phyloP scores from a whole-genome alignment of 331 rosid species.

The Pyracantha coccinea region DNA sequence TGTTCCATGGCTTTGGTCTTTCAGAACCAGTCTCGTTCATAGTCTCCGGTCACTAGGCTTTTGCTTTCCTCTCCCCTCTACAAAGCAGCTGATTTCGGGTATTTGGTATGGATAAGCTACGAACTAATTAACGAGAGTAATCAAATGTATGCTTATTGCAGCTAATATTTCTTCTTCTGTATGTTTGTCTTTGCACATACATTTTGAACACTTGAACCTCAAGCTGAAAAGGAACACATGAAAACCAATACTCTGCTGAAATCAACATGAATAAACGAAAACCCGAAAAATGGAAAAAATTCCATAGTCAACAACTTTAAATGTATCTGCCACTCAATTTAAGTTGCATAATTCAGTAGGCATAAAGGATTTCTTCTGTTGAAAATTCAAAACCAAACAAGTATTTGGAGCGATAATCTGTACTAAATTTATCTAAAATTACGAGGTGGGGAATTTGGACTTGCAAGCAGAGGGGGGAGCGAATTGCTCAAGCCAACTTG shows the following conservation, averaged over 20 bases:
- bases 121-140: constrained; percentile 3
- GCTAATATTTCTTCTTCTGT: constrained; percentile 2
- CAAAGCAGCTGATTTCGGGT: background rate
- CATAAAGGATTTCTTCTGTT: background rate
- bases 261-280: background rate
- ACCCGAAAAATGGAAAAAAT: background rate
- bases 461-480: background rate
- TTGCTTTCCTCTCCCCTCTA: background rate
- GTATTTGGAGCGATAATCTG: background rate
- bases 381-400: background rate
- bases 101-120: background rate
- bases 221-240: constrained; percentile 21
- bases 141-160: background rate
- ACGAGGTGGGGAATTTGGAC: background rate
- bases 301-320: no score
- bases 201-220: constrained; percentile 6
- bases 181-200: background rate
- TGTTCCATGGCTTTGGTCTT: constrained; percentile 63
- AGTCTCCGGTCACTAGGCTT: background rate
- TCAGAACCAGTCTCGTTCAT: constrained; percentile 51
- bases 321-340: no score
- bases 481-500: background rate
- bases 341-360: no score
- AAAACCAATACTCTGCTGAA: background rate
- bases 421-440: no score